phyloP scores from a whole-genome alignment of 2,329 filamentous ascomycete species.

The Elsinoe perseae region DNA sequence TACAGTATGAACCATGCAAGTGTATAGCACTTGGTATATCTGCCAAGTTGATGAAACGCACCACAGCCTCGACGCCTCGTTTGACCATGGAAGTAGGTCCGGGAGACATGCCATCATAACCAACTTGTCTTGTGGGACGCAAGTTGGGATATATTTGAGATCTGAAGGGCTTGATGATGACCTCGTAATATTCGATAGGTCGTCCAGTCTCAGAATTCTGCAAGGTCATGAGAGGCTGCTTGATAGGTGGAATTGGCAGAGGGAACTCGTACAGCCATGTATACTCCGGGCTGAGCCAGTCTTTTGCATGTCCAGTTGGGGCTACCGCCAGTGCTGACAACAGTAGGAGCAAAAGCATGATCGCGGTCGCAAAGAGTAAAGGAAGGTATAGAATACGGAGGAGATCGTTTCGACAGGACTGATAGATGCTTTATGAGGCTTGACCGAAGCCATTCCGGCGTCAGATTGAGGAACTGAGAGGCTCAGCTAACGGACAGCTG shows the following conservation, averaged over 20 bases:
- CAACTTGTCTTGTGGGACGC: conserved; percentile 33
- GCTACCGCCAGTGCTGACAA: neutral
- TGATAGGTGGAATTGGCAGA: conserved; percentile 16
- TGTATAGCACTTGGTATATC: conserved; percentile 40
- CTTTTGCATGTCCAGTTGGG: neutral
- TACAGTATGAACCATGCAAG: conserved; percentile 43
- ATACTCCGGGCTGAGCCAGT: conserved; percentile 15
- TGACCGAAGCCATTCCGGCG: no score
- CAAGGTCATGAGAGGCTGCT: conserved; percentile 13
- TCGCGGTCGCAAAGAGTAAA: no score
- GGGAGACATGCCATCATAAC: conserved; percentile 47
- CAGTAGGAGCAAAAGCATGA: no score
- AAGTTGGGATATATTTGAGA: conserved; percentile 34
- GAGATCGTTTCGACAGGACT: no score
- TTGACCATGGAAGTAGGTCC: conserved; percentile 45
- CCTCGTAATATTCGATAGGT: conserved; percentile 41
- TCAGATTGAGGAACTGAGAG: no score
- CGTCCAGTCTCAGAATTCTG: conserved; percentile 16
- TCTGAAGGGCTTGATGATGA: conserved; percentile 36
- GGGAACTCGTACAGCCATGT: conserved; percentile 15
- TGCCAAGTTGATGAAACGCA: conserved; percentile 45
- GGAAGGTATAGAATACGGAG: no score
- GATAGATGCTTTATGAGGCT: no score
- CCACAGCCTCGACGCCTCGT: conserved; percentile 42
- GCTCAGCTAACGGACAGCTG: no score